phyloP scores from a whole-genome alignment of 164 flowering plant genomes.

The Aristolochia californica region DNA sequence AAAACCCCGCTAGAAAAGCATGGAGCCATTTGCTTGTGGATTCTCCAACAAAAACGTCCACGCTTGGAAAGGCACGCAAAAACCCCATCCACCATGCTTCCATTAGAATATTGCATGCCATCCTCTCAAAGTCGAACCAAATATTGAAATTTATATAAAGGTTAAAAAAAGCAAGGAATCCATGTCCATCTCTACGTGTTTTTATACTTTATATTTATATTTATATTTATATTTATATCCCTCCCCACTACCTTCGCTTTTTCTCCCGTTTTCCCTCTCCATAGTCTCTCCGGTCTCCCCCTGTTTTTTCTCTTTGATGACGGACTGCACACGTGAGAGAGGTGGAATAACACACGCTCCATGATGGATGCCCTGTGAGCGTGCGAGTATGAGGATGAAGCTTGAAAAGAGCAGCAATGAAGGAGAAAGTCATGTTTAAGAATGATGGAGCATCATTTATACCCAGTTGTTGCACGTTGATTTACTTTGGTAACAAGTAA shows the following conservation, averaged over 20 bases:
- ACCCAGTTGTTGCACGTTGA: slow-evolving; percentile 8
- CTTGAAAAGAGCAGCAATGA: background rate
- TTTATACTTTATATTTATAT: too few relatives aligned
- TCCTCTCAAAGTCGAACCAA: slow-evolving; percentile 1
- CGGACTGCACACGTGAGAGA: background rate
- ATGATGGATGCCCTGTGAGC: too few relatives aligned
- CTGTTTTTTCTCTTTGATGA: too few relatives aligned
- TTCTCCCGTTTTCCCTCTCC: too few relatives aligned
- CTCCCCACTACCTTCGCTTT: background rate
- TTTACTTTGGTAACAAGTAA: slow-evolving; percentile 1
- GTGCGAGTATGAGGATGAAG: background rate
- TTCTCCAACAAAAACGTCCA: slow-evolving; percentile 78
- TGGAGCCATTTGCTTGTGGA: slow-evolving; percentile 76
- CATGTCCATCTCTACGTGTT: slow-evolving; percentile 8
- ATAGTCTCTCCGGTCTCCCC: too few relatives aligned
- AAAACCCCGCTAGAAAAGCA: slow-evolving; percentile 13
- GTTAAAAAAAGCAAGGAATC: slow-evolving; percentile 16
- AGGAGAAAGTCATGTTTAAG: background rate
- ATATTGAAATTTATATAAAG: background rate
- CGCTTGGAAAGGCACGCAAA: slow-evolving; percentile 35
- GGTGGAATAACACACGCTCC: background rate
- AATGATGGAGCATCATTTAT: slow-evolving; percentile 9
- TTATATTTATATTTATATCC: slow-evolving; percentile 1
- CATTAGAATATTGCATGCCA: slow-evolving; percentile 19
- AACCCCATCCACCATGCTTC: slow-evolving; percentile 17